Base-by-base conservation (phyloP, 176 grass and related monocot species). In the Tillandsia fasciculata region DNA sequence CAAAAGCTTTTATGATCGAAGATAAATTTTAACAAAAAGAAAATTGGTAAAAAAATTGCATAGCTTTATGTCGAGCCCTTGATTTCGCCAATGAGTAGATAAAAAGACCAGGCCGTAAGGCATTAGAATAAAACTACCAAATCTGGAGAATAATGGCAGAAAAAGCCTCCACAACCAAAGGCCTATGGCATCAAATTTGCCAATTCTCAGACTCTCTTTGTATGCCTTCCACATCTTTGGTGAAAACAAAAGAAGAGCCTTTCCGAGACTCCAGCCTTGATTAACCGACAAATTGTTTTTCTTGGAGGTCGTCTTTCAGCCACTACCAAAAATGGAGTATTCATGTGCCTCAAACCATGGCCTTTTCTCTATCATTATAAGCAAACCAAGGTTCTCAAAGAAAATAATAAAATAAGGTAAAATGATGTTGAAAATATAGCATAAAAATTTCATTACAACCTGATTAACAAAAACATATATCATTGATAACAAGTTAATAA, bases 211-310 rank as follows among this genome's bases (percentile, higher is more conserved):
- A 67, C 67, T 78, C 76, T 70, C 76, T 51, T 56, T 24, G 76
- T 78, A 71, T 70, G 68, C 67, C 76, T 78, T 78, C 48, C 67
- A 70, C 49, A 53, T 65, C 68, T 59, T 59, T 64, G 70, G 66
- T 59, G 56, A 10, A 59, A 9, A 18, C 9, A 20, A 18, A 59
- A 59, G 14, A 59, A 78, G 67, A 78, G 76, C 76, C 68, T 78
- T 78, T 78, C 67, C 3, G 76, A 78, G 76, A 78, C 42, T 78
- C 76, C 76, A 78, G 76, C 76, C 76, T 71, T 71, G 76, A 78
- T 78, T 70, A 71, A 63, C 27, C 54, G 69, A 23, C 65, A 70
- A 56, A 2, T 59, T 59, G 9, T 67, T 51, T 71, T 78, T 51
- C 42, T 65, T 70, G 67, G 51, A 42, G 33, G 33, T 42, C 6